phyloP scores from a whole-genome alignment of 2,329 filamentous ascomycete genomes.

The Elsinoe batatas region DNA sequence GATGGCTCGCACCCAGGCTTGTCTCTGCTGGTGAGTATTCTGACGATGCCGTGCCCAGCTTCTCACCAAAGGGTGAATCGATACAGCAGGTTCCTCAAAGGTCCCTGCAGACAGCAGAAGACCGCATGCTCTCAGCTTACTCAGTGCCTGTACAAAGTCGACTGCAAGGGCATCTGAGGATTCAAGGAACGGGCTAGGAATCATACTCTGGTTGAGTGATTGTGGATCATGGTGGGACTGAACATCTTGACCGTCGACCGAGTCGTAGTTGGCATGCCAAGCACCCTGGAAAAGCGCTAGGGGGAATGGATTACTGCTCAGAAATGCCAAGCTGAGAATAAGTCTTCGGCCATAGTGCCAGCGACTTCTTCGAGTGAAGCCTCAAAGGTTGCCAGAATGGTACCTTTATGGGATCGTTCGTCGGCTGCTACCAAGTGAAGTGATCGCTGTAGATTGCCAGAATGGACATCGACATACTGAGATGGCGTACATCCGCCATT shows the following conservation, averaged over 20 bases:
- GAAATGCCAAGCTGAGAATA: neutral
- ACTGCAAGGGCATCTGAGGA: neutral
- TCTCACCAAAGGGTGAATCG: neutral
- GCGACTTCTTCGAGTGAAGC: neutral
- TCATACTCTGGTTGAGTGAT: neutral
- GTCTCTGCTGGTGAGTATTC: too few relatives aligned
- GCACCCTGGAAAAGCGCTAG: neutral
- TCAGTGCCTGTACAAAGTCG: neutral
- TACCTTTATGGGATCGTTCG: neutral
- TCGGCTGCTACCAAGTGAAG: neutral
- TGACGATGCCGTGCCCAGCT: neutral
- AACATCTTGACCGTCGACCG: too few relatives aligned
- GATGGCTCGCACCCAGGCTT: neutral
- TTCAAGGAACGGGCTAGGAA: neutral
- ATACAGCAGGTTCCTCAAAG: neutral
- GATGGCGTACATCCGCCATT: neutral
- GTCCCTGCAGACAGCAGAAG: too few relatives aligned
- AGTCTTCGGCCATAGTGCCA: neutral
- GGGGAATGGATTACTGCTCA: neutral
- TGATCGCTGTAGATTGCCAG: neutral
- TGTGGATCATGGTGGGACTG: too few relatives aligned
- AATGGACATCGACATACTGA: neutral
- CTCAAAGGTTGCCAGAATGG: neutral
- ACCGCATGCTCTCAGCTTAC: too few relatives aligned
- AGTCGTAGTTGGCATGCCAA: neutral